A percentile compares a stretch with the other conserved stretches of the same genome.
Conservation (phyloP, 2,329 filamentous ascomycete species). For the Elsinoe ampelina region DNA sequence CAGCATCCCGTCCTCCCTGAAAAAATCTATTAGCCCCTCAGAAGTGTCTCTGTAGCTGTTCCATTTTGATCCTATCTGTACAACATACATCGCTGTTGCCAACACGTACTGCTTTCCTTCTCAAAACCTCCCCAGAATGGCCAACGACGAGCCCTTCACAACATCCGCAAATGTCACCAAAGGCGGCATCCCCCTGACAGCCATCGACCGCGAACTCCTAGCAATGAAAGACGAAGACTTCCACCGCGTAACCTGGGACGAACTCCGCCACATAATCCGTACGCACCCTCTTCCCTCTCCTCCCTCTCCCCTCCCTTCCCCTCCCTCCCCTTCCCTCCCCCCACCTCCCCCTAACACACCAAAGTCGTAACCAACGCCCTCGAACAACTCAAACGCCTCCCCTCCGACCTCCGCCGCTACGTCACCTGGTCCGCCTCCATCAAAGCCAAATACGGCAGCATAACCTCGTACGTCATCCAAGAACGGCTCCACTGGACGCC, state of each 20-base stretch:
- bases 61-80: too few relatives aligned
- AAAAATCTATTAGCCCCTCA: constrained; percentile 33
- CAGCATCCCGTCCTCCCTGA: constrained; percentile 55
- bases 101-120: too few relatives aligned
- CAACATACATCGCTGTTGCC: too few relatives aligned
- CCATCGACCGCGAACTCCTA: constrained; percentile 40
- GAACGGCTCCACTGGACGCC: constrained; percentile 46
- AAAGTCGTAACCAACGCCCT: constrained; percentile 40
- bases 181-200: constrained; percentile 37
- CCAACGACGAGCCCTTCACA: neutral
- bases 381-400: constrained; percentile 48
- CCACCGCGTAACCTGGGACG: constrained; percentile 42
- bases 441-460: constrained; percentile 47
- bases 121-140: neutral
- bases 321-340: neutral
- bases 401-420: constrained; percentile 50
- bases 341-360: neutral
- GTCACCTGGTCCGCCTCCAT: constrained; percentile 48
- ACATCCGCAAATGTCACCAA: constrained; percentile 10
- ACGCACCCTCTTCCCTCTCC: constrained; percentile 15
- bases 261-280: constrained; percentile 46
- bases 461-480: constrained; percentile 47
- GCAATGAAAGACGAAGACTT: constrained; percentile 45
- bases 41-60: too few relatives aligned
- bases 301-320: constrained; percentile 3